Evolutionary conservation across 192 early-diverging fungal species (phyloP).

Genomic region (Allomyces macrogynus): DNA sequence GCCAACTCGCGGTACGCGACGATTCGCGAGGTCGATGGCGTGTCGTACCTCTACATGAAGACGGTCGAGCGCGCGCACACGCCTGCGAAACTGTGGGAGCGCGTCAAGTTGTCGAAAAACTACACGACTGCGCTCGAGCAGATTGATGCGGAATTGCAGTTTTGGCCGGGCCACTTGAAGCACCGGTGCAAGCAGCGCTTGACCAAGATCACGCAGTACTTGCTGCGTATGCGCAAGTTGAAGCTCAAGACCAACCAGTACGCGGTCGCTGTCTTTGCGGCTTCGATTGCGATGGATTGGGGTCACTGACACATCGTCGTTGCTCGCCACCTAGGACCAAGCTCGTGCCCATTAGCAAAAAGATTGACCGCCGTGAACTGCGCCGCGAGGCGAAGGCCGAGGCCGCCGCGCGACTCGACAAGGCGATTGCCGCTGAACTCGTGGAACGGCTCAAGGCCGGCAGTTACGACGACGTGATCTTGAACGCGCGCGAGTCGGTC

Average conservation of each 20-base stretch:
- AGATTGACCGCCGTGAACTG: slow-evolving; percentile 71
- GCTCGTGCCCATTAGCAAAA: slow-evolving; percentile 80
- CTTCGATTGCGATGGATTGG: background rate
- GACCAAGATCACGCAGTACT: slow-evolving; percentile 88
- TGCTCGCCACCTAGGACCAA: slow-evolving; percentile 22
- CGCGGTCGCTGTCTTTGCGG: too few relatives aligned
- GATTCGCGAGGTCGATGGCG: slow-evolving; percentile 62
- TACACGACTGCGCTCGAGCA: slow-evolving; percentile 65
- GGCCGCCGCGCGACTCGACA: slow-evolving; percentile 72
- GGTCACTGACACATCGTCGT: background rate
- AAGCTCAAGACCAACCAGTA: slow-evolving; percentile 43
- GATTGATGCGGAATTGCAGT: slow-evolving; percentile 74
- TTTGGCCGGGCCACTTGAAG: slow-evolving; percentile 78
- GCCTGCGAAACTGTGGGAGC: slow-evolving; percentile 85
- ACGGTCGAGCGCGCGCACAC: slow-evolving; percentile 87
- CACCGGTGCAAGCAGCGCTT: slow-evolving; percentile 94
- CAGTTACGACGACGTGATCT: slow-evolving; percentile 85
- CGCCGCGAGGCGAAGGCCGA: slow-evolving; percentile 75
- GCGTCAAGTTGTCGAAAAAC: slow-evolving; percentile 70
- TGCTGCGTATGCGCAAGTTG: slow-evolving; percentile 82
- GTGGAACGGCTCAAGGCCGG: slow-evolving; percentile 76
- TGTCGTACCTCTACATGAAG: slow-evolving; percentile 71
- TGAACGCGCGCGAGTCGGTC: slow-evolving; percentile 76
- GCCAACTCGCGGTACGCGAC: slow-evolving; percentile 92
- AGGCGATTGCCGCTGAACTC: slow-evolving; percentile 88